Base-by-base conservation (phyloP, 192 early-diverging fungal species). In the Gamsiella multidivaricata region DNA sequence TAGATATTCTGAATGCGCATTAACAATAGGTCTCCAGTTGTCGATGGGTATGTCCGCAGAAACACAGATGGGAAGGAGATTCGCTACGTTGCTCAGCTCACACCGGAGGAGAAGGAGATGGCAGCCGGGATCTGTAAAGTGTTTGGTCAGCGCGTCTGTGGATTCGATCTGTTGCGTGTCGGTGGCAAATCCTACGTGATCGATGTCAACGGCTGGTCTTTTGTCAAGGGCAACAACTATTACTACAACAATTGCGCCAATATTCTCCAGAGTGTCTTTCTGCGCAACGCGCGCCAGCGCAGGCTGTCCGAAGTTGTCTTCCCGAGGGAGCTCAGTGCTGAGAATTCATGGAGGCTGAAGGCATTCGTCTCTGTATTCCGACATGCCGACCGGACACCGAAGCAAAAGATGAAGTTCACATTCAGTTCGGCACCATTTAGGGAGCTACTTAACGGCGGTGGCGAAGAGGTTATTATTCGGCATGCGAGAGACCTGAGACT, bases 131-230 rank as follows among this genome's bases (percentile, higher is more conserved):
- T 99, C 32, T 90, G 86, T 41, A 64, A 80, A 14, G 91, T 93
- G 15, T 99, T 99, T 82, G 94, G 94, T 14, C 97, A 99, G 74
- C 92, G 90, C 26, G 92, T 99, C 1, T 99, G 97, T 80, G 97
- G 97, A 0, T 95, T 98, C 74, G 97, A 99, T 80, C 82, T 97
- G 23, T 74, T 99, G 66, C 90, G 97, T 8, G 91, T 92, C 12
- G 83, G 83, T 41, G 94, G 94, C 22, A 78, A 84, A 63, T 95
- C 94, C 10, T 93, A 92, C 80, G 95, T 99, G 3, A 97, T 99
- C 73, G 97, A 99, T 80, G 96, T 99, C 62, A 99, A 99, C 61
- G 97, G 97, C 17, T 99, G 97, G 97, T 94, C 93, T 46, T 99
- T 99, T 84, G 97, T 99, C 59, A 99, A 99, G 80, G 96, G 96